phyloP scores from a whole-genome alignment of 257 asterid genomes.

The Solanum gracilifrons region DNA sequence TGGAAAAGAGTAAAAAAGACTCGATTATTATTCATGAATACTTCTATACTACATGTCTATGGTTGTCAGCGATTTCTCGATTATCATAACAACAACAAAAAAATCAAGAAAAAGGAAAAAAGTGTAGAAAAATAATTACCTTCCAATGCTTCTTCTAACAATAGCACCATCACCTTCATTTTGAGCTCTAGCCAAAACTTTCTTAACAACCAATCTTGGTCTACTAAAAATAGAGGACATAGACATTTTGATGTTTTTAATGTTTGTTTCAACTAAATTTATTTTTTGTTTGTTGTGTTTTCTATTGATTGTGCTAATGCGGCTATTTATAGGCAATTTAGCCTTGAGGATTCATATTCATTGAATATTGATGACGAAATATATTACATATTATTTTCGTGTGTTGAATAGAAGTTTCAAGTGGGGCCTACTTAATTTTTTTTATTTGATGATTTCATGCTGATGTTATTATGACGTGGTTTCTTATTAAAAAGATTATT shows the following conservation, averaged over 20 bases:
- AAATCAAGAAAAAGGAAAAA: not conserved
- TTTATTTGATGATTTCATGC: not conserved
- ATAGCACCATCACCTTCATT: constrained; percentile 75
- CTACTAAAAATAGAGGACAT: constrained; percentile 17
- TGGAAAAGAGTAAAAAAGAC: not conserved
- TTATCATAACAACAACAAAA: accelerated
- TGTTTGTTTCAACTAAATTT: not conserved
- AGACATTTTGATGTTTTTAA: not conserved
- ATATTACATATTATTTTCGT: not conserved
- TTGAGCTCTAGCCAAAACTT: constrained; percentile 57
- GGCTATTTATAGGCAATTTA: not conserved
- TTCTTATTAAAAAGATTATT: not conserved
- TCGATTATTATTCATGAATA: not conserved
- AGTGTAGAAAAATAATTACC: constrained; percentile 17
- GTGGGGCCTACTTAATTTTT: not conserved
- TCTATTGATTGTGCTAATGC: not conserved
- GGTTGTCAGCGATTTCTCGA: accelerated
- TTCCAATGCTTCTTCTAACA: constrained; percentile 84
- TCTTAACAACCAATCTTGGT: constrained; percentile 67
- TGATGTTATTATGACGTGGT: not conserved
- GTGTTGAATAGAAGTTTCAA: not conserved
- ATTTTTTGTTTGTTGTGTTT: not conserved
- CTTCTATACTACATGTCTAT: too few species aligned
- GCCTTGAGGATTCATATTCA: not conserved
- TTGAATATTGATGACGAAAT: not conserved